These are phyloP conservation scores for Schizophyllum amplum DNA, from an alignment of 1,284 basidiomycete genomes.

Conservation along the genomic window DNA sequence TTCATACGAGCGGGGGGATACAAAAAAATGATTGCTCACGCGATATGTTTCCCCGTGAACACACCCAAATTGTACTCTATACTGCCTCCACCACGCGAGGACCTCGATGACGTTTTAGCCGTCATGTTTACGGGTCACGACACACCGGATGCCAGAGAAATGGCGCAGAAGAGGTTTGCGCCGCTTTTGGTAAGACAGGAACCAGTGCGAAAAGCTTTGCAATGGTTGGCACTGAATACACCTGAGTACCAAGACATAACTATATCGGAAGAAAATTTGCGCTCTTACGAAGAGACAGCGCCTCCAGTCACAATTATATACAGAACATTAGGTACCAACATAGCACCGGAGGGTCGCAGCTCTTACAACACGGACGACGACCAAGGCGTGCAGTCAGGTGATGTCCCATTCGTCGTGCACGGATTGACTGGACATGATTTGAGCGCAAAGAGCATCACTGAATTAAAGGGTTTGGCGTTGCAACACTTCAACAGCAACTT, in stretches of 20 bases:
- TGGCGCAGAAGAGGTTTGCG: slow-evolving; percentile 23
- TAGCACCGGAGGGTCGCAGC: slow-evolving; percentile 15
- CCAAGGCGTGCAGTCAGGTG: slow-evolving; percentile 20
- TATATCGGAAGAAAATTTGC: slow-evolving; percentile 26
- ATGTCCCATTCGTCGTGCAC: slow-evolving; percentile 28
- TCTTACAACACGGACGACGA: slow-evolving; percentile 22
- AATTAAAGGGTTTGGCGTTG: slow-evolving; percentile 15
- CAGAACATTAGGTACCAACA: slow-evolving; percentile 10
- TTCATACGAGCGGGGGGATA: slow-evolving; percentile 3
- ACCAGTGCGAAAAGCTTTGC: slow-evolving; percentile 22
- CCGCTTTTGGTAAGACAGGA: slow-evolving; percentile 25
- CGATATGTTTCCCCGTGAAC: slow-evolving; percentile 5
- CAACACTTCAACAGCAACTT: slow-evolving; percentile 13
- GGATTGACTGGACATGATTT: slow-evolving; percentile 23
- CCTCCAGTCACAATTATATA: slow-evolving; percentile 24
- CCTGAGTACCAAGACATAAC: slow-evolving; percentile 25
- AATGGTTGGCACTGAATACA: slow-evolving; percentile 32
- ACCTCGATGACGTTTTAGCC: neutral
- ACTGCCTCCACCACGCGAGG: neutral
- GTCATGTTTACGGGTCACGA: slow-evolving; percentile 5
- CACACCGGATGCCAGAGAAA: slow-evolving; percentile 17
- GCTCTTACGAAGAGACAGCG: slow-evolving; percentile 20
- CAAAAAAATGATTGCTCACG: slow-evolving; percentile 5
- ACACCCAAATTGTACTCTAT: neutral
- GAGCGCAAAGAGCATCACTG: slow-evolving; percentile 8